Evolutionary conservation across 2,329 filamentous ascomycete species (phyloP), one percentile per base, ranked within the genome.

Genomic region (Ceratocystis destructans): DNA sequence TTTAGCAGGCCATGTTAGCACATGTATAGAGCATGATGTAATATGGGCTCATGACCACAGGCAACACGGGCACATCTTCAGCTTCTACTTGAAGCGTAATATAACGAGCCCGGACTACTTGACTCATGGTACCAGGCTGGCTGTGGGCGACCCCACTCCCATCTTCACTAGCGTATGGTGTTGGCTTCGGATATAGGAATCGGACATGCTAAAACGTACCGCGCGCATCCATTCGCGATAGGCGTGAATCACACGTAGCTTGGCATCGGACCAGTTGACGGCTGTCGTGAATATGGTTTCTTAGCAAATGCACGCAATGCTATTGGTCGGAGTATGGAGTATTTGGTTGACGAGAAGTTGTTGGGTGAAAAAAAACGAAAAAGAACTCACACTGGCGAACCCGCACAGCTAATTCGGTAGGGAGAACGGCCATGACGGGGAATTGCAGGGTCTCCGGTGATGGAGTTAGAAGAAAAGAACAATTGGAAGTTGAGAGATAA

Each of bases 211-310:
- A 17, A 59, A 50, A 87, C 92, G 75, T 87, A 99, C 94, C 78
- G 90, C 87, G 82, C 94, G 87, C 73, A 97, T 84, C 94, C 94
- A 99, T 81, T 93, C 88, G 76, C 94, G 84, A 81, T 99, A 99
- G 72, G 89, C 88, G 75, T 86, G 85, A 72, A 96, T 78, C 70
- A 96, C 94, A 81, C 93, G 86, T 76, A 81, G 82, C 79, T 89
- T 90, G 73, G 93, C 93, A 81, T 97, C 91, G 72, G 78, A 75
- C 91, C 89, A 96, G 82, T 88, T 96, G 79, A 84, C 80, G 75
- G 93, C 93, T 96, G 76, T 74, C 37, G 25, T 59, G 55, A 20
- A 59, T 37, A 17, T 17, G 37, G 10, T 68, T 31, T 6, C 72
- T 80, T 73, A 83, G 79, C 69, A 70, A 64, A 59, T 62, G 10